phyloP scores from a whole-genome alignment of 2,329 filamentous ascomycete species.

The Phyllosticta capitalensis region DNA sequence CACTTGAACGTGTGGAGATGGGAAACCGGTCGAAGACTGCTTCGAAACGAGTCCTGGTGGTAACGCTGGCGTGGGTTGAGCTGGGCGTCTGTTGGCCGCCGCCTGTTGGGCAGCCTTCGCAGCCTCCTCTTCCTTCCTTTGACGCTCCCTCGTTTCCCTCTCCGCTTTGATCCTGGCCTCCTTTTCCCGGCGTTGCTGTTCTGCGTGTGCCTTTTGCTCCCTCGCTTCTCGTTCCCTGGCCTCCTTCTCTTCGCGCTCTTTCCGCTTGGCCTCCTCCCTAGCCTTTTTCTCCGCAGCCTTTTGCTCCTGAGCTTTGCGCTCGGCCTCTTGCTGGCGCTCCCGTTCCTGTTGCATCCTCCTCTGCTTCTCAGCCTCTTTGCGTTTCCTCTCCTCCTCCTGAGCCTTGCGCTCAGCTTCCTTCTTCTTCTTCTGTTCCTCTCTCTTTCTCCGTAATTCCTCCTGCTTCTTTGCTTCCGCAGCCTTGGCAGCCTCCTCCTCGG shows the following conservation, averaged over 20 bases:
- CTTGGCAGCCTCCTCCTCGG: conserved; percentile 68
- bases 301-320: conserved; percentile 71
- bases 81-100: conserved; percentile 24
- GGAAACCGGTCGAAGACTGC: conserved; percentile 45
- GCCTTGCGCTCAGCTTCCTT: conserved; percentile 83
- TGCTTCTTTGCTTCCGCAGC: conserved; percentile 68
- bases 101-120: conserved; percentile 22
- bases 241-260: conserved; percentile 56
- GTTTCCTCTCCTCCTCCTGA: conserved; percentile 76
- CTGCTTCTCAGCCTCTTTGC: conserved; percentile 77
- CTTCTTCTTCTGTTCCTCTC: conserved; percentile 85
- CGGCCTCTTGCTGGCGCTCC: conserved; percentile 73
- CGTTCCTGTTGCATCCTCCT: conserved; percentile 73
- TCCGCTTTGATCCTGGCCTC: conserved; percentile 44
- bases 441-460: conserved; percentile 71
- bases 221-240: conserved; percentile 65
- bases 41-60: conserved; percentile 45
- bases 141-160: conserved; percentile 28
- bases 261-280: conserved; percentile 61
- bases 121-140: conserved; percentile 33
- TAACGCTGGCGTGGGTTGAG: conserved; percentile 36
- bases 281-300: conserved; percentile 76
- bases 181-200: conserved; percentile 50
- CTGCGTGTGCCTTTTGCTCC: conserved; percentile 53
- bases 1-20: conserved; percentile 70